Conservation (phyloP, 2,329 filamentous ascomycete genomes). For the Phaeoacremonium minimum region DNA sequence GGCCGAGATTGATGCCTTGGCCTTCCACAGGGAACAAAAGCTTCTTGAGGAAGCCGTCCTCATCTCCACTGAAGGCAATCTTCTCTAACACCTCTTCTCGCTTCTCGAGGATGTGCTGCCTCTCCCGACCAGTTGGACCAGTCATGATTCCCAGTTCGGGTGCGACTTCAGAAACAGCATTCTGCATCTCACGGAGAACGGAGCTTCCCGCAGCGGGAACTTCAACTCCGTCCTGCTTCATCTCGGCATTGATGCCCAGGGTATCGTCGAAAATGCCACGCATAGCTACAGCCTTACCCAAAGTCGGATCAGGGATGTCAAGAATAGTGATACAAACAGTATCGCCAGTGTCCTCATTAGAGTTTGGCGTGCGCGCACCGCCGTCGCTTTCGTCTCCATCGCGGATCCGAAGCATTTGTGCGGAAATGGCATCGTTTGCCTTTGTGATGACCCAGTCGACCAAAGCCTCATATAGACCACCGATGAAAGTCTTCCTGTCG, state of each 20-base stretch:
- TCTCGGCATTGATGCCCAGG: slow-evolving; percentile 92
- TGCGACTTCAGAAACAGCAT: slow-evolving; percentile 71
- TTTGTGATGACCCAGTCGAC: slow-evolving; percentile 92
- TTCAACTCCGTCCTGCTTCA: slow-evolving; percentile 92
- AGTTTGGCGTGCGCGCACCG: slow-evolving; percentile 57
- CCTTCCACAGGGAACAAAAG: slow-evolving; percentile 75
- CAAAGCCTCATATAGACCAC: slow-evolving; percentile 85
- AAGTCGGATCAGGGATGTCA: slow-evolving; percentile 72
- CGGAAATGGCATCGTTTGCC: slow-evolving; percentile 79
- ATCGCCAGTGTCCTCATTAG: slow-evolving; percentile 69
- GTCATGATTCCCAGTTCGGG: slow-evolving; percentile 74
- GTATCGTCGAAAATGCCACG: slow-evolving; percentile 89
- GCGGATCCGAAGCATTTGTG: slow-evolving; percentile 64
- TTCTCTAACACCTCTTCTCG: slow-evolving; percentile 82
- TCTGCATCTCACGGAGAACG: slow-evolving; percentile 81
- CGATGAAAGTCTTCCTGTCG: slow-evolving; percentile 78
- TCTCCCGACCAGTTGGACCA: slow-evolving; percentile 63
- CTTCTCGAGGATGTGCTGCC: slow-evolving; percentile 75
- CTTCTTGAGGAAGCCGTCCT: slow-evolving; percentile 76
- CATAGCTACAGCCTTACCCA: slow-evolving; percentile 86
- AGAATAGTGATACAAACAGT: slow-evolving; percentile 87
- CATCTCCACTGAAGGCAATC: slow-evolving; percentile 74
- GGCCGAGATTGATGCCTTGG: slow-evolving; percentile 77
- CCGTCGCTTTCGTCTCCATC: slow-evolving; percentile 65
- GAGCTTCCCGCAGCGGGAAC: slow-evolving; percentile 71